Evolutionary conservation across 139 green algal genomes (phyloP).

Genomic region (Tetraselmis chui): DNA sequence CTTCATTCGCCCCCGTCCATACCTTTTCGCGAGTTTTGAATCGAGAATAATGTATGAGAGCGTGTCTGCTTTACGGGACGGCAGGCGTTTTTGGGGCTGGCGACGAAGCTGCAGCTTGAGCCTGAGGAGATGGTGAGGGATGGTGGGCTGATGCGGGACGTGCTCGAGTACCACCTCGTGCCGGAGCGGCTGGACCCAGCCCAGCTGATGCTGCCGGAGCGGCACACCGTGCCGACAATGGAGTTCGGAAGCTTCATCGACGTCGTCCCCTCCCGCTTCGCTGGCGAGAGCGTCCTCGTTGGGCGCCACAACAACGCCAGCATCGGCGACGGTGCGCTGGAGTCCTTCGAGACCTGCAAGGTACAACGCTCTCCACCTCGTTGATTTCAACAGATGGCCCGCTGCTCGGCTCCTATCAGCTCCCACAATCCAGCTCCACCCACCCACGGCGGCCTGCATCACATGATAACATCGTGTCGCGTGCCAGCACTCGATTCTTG

Average conservation of each 20-base stretch:
- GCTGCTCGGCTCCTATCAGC: no score
- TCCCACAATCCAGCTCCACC: no score
- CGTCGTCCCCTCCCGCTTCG: not conserved
- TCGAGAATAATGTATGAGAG: no score
- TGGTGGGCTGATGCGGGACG: not conserved
- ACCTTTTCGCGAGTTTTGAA: no score
- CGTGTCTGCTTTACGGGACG: no score
- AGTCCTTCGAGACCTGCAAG: not conserved
- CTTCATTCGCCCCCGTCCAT: no score
- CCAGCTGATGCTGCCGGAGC: not conserved
- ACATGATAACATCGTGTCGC: no score
- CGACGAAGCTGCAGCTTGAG: not conserved
- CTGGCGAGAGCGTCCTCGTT: not conserved
- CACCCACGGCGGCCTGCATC: no score
- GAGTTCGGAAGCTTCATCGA: not conserved
- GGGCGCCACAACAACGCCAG: not conserved
- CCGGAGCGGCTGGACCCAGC: not conserved
- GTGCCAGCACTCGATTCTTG: no score
- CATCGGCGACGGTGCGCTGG: not conserved
- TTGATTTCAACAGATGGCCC: no score
- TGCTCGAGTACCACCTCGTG: not conserved
- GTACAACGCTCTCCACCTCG: no score
- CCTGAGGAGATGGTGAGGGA: not conserved
- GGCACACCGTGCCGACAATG: not conserved
- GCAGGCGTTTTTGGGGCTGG: not conserved